Evolutionary conservation across 805 yeast genomes (phyloP).

Genomic region (Sugiyamaella floridensis): DNA sequence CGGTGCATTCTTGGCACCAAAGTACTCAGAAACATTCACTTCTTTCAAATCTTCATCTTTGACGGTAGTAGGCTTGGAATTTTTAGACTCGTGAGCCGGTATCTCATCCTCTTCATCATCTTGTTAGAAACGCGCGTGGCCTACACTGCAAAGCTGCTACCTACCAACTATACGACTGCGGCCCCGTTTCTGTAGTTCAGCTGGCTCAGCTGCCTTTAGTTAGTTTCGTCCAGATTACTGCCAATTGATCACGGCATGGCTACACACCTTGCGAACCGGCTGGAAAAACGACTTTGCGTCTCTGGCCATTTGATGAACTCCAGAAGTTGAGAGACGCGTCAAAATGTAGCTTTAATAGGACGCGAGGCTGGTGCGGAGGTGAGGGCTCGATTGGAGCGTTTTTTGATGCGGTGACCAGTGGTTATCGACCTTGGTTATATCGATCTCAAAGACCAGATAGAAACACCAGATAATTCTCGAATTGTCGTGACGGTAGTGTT

Average conservation of each 20-base stretch:
- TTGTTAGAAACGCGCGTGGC: neutral
- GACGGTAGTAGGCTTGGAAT: neutral
- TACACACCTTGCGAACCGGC: conserved; percentile 5
- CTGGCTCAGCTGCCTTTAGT: neutral
- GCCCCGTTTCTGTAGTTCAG: conserved; percentile 1
- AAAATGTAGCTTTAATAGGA: neutral
- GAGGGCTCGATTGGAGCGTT: neutral
- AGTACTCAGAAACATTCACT: conserved; percentile 11
- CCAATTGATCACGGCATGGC: neutral
- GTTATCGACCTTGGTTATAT: too few relatives aligned
- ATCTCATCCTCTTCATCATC: conserved; percentile 4
- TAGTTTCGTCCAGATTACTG: neutral
- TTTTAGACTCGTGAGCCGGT: neutral
- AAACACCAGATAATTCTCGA: neutral
- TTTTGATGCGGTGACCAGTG: too few relatives aligned
- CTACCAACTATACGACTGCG: conserved; percentile 7
- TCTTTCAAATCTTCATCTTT: conserved; percentile 6
- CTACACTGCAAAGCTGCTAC: neutral
- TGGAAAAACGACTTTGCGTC: conserved; percentile 4
- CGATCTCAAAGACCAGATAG: too few relatives aligned
- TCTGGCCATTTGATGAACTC: neutral
- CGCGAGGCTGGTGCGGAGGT: neutral
- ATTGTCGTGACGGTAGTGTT: neutral
- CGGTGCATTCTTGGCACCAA: conserved; percentile 4
- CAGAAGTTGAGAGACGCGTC: neutral